Percentiles rank a stretch among this genome's conserved stretches.
phyloP scores from a whole-genome alignment of 495 filamentous ascomycete species.

The Extremus antarcticus region DNA sequence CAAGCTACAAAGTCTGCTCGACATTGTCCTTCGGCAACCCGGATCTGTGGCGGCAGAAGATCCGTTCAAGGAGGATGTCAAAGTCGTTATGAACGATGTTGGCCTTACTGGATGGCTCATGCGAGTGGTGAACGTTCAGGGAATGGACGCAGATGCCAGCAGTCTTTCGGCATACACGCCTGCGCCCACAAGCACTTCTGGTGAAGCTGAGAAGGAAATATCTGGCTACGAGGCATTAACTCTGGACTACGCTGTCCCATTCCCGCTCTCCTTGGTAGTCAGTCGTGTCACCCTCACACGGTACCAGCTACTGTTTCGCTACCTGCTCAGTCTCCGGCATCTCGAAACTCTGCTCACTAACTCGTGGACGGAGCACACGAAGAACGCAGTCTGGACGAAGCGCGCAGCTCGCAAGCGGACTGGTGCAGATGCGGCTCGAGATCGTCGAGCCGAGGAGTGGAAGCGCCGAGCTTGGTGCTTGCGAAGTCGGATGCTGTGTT shows the following conservation, averaged over 20 bases:
- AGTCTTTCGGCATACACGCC: conserved; percentile 40
- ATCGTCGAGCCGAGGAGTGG: conserved; percentile 66
- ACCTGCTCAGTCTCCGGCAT: conserved; percentile 77
- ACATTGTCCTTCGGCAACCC: conserved; percentile 87
- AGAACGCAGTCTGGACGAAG: conserved; percentile 73
- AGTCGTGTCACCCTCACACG: conserved; percentile 90
- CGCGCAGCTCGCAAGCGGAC: conserved; percentile 25
- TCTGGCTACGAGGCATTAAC: conserved; percentile 83
- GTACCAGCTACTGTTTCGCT: conserved; percentile 92
- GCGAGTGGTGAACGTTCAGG: conserved; percentile 88
- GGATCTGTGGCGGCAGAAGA: conserved; percentile 89
- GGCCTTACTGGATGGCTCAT: conserved; percentile 86
- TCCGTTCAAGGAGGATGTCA: conserved; percentile 95
- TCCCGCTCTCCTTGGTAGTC: conserved; percentile 93
- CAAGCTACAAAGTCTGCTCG: conserved; percentile 87
- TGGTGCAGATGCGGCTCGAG: conserved; percentile 42
- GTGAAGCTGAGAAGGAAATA: conserved; percentile 64
- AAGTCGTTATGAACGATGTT: conserved; percentile 91
- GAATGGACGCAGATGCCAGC: conserved; percentile 74
- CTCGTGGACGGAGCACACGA: conserved; percentile 83
- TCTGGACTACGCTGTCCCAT: conserved; percentile 87
- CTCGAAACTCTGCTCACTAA: conserved; percentile 73
- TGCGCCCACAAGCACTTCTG: conserved; percentile 30
- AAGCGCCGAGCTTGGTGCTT: conserved; percentile 88
- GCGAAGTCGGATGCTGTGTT: conserved; percentile 86